Base-by-base conservation (phyloP, 345 rosid genomes). In the Arabidopsis arenosa region DNA sequence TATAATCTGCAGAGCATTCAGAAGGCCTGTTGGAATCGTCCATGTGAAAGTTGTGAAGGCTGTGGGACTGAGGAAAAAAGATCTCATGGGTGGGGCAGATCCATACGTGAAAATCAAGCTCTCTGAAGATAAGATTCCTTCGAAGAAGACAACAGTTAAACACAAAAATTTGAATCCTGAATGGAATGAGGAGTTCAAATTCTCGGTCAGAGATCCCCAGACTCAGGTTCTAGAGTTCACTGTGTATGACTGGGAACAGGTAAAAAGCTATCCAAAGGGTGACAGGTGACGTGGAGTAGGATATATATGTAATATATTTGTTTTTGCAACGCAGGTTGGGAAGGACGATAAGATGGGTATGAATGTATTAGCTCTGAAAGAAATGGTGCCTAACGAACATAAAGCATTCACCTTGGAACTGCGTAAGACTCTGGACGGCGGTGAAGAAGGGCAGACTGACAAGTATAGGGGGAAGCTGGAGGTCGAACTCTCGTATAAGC, bases 181-280 rank as follows among this genome's bases (percentile, higher is more conserved):
- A 75, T 95, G 99, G 99, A 89, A 92, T 62, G 94, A 95, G 78
- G 96, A 92, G 74, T 88, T 85, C 48, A 85, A 83, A 79, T 48
- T 95, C 30, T 81, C 85, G 9, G 90, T 95, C 66, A 90, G 85
- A 84, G 97, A 95, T 79, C 97, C 96, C 17, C 74, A 86, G 79
- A 73, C 90, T 45, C 97, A 95, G 83, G 75, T 83, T 39, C 53
- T 90, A 30, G 87, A 88, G 83, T 70, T 92, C 65, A 64, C n/a
- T 80, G 93, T 92, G 69, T 89, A 81, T 76, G 99, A 95, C 68
- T 95, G 97, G 99, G 99, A 95, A 85, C 92, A 95, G 99, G 96
- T 84, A 72, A 33, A 15, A 66, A 68, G 54, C 68, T 64, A 57
- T 57, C 26, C 13, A 14, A 12, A 40, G 56, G 39, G 66, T 65